Evolutionary conservation across 2,329 filamentous ascomycete species (phyloP), one percentile per base, ranked within the genome.

Genomic region (Botrytis fabae): DNA sequence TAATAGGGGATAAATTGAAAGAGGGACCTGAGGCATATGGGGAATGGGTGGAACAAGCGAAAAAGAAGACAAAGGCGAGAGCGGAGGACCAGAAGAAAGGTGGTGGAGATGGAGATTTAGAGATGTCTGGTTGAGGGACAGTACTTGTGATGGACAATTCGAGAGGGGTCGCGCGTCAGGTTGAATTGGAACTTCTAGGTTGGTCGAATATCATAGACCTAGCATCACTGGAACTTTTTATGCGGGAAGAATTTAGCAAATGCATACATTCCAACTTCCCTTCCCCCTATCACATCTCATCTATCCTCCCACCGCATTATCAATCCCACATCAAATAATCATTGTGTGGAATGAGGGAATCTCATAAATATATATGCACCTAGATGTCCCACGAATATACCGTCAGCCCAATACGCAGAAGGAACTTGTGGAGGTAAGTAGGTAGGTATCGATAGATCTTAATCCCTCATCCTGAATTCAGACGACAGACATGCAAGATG

Each of bases 1-100:
- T 98, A 6, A 92, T 94, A n/a, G 86, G 84, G 76, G 82, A 84
- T 75, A 97, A 97, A 85, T 81, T 97, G 59, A 85, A 86, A 74
- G 87, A 91, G 76, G 91, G 89, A 0, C 85, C 88, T 4, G 87
- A 85, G 20, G 90, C 86, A 20, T 96, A 95, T 81, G 86, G 91
- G 2, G 84, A 85, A 78, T 97, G 93, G 93, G 84, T 96, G 25
- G 88, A 89, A 71, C 90, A 92, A 73, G 90, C 90, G 25, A 87
- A 91, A 83, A 83, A 84, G 75, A 86, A 87, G 80, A 90, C 86
- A 32, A 83, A 85, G 79, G 81, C 82, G 75, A 77, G 79, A 70
- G 64, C 75, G 14, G 77, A 76, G 61, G 79, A 80, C 25, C 75
- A 75, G 68, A 79, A 76, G 75, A 79, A 78, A 73, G 75, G 72